Base-by-base conservation (phyloP, 257 asterid species). In the Solanum lycopersicoides region DNA sequence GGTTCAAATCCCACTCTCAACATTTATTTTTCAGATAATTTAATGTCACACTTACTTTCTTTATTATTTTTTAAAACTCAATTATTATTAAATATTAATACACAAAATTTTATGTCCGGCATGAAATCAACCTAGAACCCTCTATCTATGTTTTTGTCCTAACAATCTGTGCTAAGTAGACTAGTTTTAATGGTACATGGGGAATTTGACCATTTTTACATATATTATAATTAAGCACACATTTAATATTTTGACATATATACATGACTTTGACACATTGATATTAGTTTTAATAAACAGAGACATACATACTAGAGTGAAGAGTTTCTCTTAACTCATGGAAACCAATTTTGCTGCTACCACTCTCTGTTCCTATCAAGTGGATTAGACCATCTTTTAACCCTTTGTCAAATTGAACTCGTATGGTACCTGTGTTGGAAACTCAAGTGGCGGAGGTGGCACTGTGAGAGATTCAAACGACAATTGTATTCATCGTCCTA, bases 1-100 rank as follows among this genome's bases (percentile, higher is more conserved):
- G 97, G 97, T 94, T 94, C 94, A 88, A 95, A 95, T 96, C 94
- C 96, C 98, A 92, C 96, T 95, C 92, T 95, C 97, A 93, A 94
- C 84, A 63, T 23, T 60, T 60, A 21, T 60, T 60, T 60, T 37
- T 37, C 7, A 37, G 39, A 37, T 37, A 37, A 37, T 5, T 37
- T 37, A 37, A 5, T 1, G 7, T 6, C 39, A 37, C 7, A 1
- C 7, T 37, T 53, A 53, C 10, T 53, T 53, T 53, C 10, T 53
- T 56, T 56, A 56, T 59, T 8, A 20, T 56, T 56, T 50, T 53
- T 56, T 7, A 18, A 0, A 18, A 56, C 10, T 7, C 66, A 56
- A 56, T 7, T 20, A 50, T 2, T 50, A 50, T 50, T 50, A 15
- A 16, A 15, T 47, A 13, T 50, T 50, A 15, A 50, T 50, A 50